Conservation (phyloP, 2,329 filamentous ascomycete genomes). For the Apiospora rasikravindrae region DNA sequence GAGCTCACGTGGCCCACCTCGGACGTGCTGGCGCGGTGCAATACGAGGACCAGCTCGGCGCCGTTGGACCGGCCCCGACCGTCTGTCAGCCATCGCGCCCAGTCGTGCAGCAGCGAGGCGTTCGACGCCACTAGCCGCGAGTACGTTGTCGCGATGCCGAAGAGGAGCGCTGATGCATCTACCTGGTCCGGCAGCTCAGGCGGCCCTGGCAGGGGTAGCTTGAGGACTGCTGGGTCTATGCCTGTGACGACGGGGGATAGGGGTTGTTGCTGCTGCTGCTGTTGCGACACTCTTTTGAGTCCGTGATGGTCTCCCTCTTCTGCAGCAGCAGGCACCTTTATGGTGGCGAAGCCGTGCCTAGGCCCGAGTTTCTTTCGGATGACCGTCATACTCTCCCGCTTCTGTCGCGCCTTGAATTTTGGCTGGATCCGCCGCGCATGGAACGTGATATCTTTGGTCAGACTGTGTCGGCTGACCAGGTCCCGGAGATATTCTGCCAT, state of each 20-base stretch:
- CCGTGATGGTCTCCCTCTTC: not conserved
- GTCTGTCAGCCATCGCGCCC: constrained; percentile 53
- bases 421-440: constrained; percentile 31
- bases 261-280: not conserved
- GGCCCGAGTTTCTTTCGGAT: constrained; percentile 26
- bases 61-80: constrained; percentile 48
- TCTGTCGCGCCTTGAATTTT: constrained; percentile 22
- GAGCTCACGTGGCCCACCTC: constrained; percentile 40
- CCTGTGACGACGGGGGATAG: not conserved
- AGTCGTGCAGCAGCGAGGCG: constrained; percentile 46
- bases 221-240: constrained; percentile 27
- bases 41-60: constrained; percentile 46
- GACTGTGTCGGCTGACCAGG: constrained; percentile 32
- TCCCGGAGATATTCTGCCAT: constrained; percentile 30
- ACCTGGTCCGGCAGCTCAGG: constrained; percentile 39
- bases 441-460: constrained; percentile 33
- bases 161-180: constrained; percentile 46
- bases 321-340: not conserved
- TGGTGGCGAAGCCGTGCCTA: not conserved
- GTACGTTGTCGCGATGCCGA: constrained; percentile 51
- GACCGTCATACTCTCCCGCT: constrained; percentile 31
- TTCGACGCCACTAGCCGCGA: constrained; percentile 45
- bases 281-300: not conserved
- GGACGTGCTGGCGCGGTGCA: constrained; percentile 44
- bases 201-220: constrained; percentile 38